A percentile compares a stretch with the other conserved stretches of the same genome.
These are phyloP conservation scores for Coemansia sp. DNA, from an alignment of 192 early-diverging fungal species.

Conservation along the genomic window DNA sequence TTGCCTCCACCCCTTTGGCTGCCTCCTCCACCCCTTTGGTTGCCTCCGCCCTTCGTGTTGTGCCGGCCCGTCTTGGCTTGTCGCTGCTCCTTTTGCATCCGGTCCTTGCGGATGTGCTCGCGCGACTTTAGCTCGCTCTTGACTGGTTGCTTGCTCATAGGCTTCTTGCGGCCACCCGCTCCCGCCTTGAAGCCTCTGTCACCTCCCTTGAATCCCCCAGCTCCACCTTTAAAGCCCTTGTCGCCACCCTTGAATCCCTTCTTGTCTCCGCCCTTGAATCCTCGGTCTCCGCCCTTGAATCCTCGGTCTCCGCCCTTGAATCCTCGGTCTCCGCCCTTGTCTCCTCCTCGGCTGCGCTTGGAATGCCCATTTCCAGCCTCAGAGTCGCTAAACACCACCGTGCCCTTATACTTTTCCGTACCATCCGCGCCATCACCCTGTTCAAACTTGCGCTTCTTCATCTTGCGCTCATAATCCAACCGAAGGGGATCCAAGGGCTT, in stretches of 20 bases:
- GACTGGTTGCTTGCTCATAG: conserved; percentile 23
- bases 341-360: conserved; percentile 11
- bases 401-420: conserved; percentile 44
- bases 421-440: conserved; percentile 36
- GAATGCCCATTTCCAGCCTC: neutral
- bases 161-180: neutral
- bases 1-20: neutral
- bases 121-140: conserved; percentile 78
- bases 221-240: neutral
- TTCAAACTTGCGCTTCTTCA: conserved; percentile 55
- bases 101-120: conserved; percentile 77
- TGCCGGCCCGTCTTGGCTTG: conserved; percentile 60
- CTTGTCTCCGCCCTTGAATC: conserved; percentile 11
- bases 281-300: conserved; percentile 20
- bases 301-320: conserved; percentile 15
- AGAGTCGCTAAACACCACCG: conserved; percentile 42
- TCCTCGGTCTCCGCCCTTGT: conserved; percentile 8
- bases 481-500: conserved; percentile 70
- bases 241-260: conserved; percentile 28
- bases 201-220: too few species aligned
- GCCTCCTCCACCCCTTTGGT: neutral
- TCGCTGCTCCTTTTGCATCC: conserved; percentile 68
- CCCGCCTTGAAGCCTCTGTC: neutral
- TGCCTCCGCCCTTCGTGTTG: conserved; percentile 10
- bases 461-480: conserved; percentile 64